phyloP scores from a whole-genome alignment of 129 eudicot species.

The Oenanthe sinensis region DNA sequence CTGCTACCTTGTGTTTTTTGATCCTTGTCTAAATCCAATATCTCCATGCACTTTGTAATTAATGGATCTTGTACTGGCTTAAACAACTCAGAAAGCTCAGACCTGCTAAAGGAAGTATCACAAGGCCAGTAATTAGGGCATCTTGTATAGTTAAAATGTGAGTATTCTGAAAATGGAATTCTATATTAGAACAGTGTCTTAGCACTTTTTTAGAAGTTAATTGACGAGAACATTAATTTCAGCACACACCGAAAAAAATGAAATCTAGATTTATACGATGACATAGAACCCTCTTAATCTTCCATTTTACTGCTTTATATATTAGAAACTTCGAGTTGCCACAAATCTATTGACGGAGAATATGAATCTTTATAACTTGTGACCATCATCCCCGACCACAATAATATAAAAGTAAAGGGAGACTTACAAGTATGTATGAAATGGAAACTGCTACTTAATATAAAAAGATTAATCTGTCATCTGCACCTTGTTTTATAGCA shows the following conservation, averaged over 20 bases:
- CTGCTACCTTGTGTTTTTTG: conserved; percentile 30
- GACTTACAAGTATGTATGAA: neutral
- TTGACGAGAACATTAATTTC: neutral
- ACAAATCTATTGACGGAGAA: neutral
- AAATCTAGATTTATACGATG: neutral
- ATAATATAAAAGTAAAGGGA: neutral
- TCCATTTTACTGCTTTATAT: neutral
- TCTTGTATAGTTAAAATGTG: neutral
- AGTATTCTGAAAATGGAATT: neutral
- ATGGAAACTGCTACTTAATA: neutral
- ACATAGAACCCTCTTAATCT: neutral
- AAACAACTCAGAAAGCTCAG: conserved; percentile 58
- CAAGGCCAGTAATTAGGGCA: neutral
- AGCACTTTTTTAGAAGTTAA: neutral
- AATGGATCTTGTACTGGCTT: conserved; percentile 75
- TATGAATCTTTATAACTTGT: neutral
- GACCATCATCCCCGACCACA: neutral
- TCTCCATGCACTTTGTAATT: conserved; percentile 59
- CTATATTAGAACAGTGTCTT: neutral
- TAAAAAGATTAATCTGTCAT: neutral
- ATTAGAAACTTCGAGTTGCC: neutral
- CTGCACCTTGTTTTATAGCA: neutral
- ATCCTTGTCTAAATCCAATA: conserved; percentile 52
- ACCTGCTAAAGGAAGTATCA: conserved; percentile 31
- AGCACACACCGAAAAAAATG: neutral